A percentile compares a stretch with the other conserved stretches of the same genome.
These are phyloP conservation scores for Limonomyces culmigenus DNA, from an alignment of 1,284 basidiomycete genomes.

Conservation along the genomic window DNA sequence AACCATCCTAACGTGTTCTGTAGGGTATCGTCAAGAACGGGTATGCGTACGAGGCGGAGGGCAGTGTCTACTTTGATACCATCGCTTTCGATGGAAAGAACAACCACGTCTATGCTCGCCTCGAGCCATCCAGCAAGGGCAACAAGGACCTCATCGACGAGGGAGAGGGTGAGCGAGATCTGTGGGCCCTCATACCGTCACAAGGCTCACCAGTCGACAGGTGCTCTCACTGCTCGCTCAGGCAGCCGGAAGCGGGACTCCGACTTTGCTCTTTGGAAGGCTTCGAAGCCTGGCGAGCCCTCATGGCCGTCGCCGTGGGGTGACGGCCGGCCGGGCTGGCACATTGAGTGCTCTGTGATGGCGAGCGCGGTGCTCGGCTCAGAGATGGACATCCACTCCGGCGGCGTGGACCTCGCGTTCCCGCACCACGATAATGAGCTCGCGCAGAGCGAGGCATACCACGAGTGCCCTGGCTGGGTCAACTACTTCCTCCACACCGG, in stretches of 20 bases:
- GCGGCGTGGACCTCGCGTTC: conserved; percentile 93
- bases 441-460: conserved; percentile 94
- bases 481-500: conserved; percentile 99
- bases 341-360: conserved; percentile 99
- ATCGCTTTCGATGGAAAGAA: conserved; percentile 66
- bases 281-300: conserved; percentile 95
- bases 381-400: conserved; percentile 96
- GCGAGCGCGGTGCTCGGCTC: conserved; percentile 84
- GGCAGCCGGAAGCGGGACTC: conserved; percentile 46
- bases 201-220: conserved; percentile 7
- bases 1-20: neutral
- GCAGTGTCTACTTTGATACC: conserved; percentile 94
- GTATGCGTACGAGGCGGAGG: conserved; percentile 79
- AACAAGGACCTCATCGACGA: conserved; percentile 85
- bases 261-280: conserved; percentile 98
- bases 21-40: conserved; percentile 71
- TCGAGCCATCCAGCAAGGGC: conserved; percentile 91
- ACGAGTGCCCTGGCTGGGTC: conserved; percentile 88
- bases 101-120: conserved; percentile 78
- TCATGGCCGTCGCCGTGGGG: conserved; percentile 97
- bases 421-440: conserved; percentile 99
- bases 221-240: conserved; percentile 51
- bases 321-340: conserved; percentile 94
- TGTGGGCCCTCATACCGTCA: neutral
- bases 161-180: conserved; percentile 61